phyloP scores from a whole-genome alignment of 345 rosid species.

The Leavenworthia alabamica region DNA sequence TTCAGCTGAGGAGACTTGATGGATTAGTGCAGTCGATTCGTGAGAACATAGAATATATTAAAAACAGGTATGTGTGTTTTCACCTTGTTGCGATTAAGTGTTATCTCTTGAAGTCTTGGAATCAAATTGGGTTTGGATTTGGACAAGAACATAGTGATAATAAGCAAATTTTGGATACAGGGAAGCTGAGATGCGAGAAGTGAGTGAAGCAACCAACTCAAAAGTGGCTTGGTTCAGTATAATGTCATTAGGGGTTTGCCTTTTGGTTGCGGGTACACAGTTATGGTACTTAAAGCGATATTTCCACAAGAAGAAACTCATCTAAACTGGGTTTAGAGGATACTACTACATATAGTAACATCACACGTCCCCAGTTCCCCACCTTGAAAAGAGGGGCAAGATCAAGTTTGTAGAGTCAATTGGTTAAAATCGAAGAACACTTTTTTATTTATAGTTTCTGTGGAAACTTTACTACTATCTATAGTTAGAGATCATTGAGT shows the following conservation, averaged over 20 bases:
- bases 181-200: constrained; percentile 69
- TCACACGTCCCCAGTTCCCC: not conserved
- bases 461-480: not conserved
- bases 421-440: not conserved
- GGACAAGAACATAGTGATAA: not conserved
- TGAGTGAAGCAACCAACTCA: constrained; percentile 59
- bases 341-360: constrained; percentile 16
- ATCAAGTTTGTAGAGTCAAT: constrained; percentile 19
- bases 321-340: constrained; percentile 30
- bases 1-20: constrained; percentile 67
- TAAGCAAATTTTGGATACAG: constrained; percentile 30
- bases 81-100: not conserved
- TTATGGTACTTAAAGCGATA: constrained; percentile 52
- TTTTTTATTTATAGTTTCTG: constrained; percentile 4
- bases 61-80: constrained; percentile 42
- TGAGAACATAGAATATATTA: constrained; percentile 51
- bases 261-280: constrained; percentile 49
- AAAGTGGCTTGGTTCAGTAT: constrained; percentile 80
- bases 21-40: constrained; percentile 60
- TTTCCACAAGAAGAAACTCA: constrained; percentile 71
- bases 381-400: constrained; percentile 17
- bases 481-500: constrained; percentile 27
- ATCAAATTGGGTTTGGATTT: not conserved
- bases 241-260: constrained; percentile 65
- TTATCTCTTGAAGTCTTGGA: not conserved